Evolutionary conservation across 129 eudicot genomes (phyloP).

Genomic region (Heracleum sosnowskyi): DNA sequence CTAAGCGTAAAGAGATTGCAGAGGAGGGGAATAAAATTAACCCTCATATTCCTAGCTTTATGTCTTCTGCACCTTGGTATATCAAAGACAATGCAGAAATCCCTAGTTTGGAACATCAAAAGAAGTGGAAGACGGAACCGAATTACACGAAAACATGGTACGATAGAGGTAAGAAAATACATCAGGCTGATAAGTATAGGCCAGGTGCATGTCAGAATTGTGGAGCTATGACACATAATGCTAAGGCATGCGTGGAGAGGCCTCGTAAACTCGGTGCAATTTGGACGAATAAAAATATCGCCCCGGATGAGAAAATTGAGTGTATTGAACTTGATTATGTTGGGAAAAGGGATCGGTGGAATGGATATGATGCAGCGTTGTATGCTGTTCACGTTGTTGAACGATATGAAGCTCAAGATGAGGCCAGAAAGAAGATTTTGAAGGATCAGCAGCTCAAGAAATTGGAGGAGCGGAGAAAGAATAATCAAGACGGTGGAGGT

Average conservation of each 20-base stretch:
- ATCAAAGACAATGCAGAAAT: slow-evolving; percentile 77
- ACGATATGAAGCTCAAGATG: slow-evolving; percentile 70
- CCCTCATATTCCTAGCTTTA: slow-evolving; percentile 91
- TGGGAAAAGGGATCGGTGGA: slow-evolving; percentile 80
- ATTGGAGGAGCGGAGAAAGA: slow-evolving; percentile 55
- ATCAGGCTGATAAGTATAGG: slow-evolving; percentile 40
- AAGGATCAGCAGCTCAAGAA: too few species aligned
- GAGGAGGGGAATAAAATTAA: slow-evolving; percentile 96
- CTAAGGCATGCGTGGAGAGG: slow-evolving; percentile 66
- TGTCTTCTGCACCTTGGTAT: slow-evolving; percentile 99
- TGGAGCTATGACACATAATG: slow-evolving; percentile 62
- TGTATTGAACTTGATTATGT: slow-evolving; percentile 48
- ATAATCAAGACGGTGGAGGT: slow-evolving; percentile 26
- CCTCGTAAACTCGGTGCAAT: slow-evolving; percentile 64
- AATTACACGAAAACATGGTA: slow-evolving; percentile 44
- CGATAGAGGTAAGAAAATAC: too few species aligned
- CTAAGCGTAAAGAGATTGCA: slow-evolving; percentile 38
- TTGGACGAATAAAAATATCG: slow-evolving; percentile 56
- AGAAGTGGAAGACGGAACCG: slow-evolving; percentile 82
- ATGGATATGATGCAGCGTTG: slow-evolving; percentile 76
- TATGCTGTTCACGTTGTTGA: slow-evolving; percentile 67
- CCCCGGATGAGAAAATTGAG: slow-evolving; percentile 76
- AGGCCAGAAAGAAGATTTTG: slow-evolving; percentile 17
- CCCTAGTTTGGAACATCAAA: slow-evolving; percentile 92
- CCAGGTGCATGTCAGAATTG: slow-evolving; percentile 81